phyloP scores from a whole-genome alignment of 768 basidiomycete genomes.

The Xanthoconium stramineum region DNA sequence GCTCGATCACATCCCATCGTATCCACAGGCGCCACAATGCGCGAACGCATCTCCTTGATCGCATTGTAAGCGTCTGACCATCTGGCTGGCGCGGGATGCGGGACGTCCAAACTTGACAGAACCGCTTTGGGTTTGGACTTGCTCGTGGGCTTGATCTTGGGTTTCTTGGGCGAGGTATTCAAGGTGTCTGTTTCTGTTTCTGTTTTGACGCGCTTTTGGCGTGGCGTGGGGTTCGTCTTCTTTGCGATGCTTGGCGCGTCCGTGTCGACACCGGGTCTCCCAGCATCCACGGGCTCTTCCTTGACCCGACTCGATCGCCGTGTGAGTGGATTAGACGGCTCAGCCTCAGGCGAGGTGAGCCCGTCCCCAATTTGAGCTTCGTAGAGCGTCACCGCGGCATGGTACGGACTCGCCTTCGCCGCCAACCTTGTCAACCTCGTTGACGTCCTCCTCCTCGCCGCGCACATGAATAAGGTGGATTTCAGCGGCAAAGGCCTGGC shows the following conservation, averaged over 20 bases:
- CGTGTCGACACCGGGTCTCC: too few relatives aligned
- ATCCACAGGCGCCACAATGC: conserved; percentile 82
- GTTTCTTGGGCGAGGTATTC: conserved; percentile 20
- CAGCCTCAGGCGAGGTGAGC: not conserved
- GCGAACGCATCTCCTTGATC: conserved; percentile 74
- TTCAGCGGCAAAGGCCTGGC: too few relatives aligned
- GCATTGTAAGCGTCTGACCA: conserved; percentile 71
- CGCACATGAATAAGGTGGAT: conserved; percentile 15
- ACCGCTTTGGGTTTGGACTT: conserved; percentile 51
- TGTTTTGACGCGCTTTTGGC: not conserved
- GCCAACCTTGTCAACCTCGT: conserved; percentile 33
- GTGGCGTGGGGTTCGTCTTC: too few relatives aligned
- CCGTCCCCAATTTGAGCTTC: conserved; percentile 12
- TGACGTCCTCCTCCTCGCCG: conserved; percentile 25
- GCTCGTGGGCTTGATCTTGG: conserved; percentile 42
- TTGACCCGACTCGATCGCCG: conserved; percentile 32
- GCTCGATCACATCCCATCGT: conserved; percentile 85
- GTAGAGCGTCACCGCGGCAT: conserved; percentile 42
- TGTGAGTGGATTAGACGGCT: conserved; percentile 11
- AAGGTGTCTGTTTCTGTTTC: not conserved
- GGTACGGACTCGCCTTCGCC: conserved; percentile 42
- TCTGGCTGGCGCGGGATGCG: conserved; percentile 62
- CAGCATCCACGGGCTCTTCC: not conserved
- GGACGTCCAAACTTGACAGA: conserved; percentile 48
- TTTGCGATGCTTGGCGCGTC: too few relatives aligned